Evolutionary conservation across 495 filamentous ascomycete genomes (phyloP), one percentile per base, ranked within the genome.

Genomic region (Cetradonia linearis): DNA sequence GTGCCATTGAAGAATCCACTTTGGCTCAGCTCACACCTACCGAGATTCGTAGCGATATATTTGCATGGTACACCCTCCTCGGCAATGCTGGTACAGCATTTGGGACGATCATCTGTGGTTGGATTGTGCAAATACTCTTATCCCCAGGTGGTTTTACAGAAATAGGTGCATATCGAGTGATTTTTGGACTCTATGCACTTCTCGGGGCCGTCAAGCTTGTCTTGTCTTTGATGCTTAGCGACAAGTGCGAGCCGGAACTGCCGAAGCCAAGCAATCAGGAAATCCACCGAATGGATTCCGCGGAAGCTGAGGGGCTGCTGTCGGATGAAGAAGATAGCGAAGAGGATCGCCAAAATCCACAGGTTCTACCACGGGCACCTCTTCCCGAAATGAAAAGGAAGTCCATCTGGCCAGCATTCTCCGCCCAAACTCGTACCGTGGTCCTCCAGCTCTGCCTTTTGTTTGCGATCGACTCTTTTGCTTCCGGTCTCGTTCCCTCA

Each of bases 1-100:
- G 86, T 50, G 88, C 88, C 27, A 81, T 92, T n/a, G 89, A 95
- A 68, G 89, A 93, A 71, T 87, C 85, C 14, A 85, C 85, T 3
- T 68, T 92, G 13, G 86, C 88, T 7, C 87, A 92, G 62, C 77
- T 94, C 20, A 86, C 84, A 0, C 74, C 76, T 0, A 71, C 81
- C 25, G 77, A 78, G 25, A 70, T 73, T 13, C 77, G 88, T 50
- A 78, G 83, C 49, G 87, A 91, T 72, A 81, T 94, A 25, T 86
- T 89, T 66, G 84, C 88, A 9, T 94, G 89, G 89, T 90, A 93
- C 66, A 82, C 82, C 0, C 76, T 92, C 10, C 66, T 85, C 11
- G 87, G 86, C 11, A 79, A 77, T 1, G 73, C 81, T 0, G 86
- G 84, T 0, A 81, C 81, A 0, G 84, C 87, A 1, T 69, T 80